Evolutionary conservation across 2,329 filamentous ascomycete genomes (phyloP).

Genomic region (Beauveria scarabaeidicola): DNA sequence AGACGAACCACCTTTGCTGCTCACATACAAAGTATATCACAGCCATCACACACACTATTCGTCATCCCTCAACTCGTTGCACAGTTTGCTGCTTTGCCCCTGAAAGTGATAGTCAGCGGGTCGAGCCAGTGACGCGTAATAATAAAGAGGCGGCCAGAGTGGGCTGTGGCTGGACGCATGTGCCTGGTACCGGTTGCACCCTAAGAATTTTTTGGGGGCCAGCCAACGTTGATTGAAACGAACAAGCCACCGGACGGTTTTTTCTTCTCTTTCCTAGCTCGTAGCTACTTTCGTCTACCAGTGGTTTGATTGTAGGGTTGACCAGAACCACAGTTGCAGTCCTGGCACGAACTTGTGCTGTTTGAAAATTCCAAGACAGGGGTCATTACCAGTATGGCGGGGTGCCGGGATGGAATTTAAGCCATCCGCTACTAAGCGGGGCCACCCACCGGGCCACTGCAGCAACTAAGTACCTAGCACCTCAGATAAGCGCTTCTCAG

Average conservation of each 20-base stretch:
- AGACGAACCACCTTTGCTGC: background rate
- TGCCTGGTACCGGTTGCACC: no score
- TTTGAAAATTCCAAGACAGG: background rate
- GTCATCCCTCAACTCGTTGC: no score
- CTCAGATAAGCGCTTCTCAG: background rate
- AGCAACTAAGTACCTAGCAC: background rate
- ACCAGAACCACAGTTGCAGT: no score
- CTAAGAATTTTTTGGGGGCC: no score
- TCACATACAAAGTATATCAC: background rate
- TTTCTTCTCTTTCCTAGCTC: no score
- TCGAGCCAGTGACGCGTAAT: constrained; percentile 1
- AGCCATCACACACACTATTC: no score
- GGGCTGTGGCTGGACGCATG: background rate
- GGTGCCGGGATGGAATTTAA: background rate
- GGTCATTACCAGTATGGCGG: background rate
- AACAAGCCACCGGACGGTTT: no score
- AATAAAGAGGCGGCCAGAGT: background rate
- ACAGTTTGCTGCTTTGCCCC: background rate
- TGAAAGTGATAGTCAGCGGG: background rate
- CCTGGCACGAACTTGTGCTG: no score
- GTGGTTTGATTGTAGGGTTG: no score
- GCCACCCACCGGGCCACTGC: background rate
- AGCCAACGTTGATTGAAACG: no score
- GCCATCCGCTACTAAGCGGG: background rate
- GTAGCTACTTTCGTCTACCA: no score